phyloP scores from a whole-genome alignment of 179 eudicot species.

The Actinidia arguta region DNA sequence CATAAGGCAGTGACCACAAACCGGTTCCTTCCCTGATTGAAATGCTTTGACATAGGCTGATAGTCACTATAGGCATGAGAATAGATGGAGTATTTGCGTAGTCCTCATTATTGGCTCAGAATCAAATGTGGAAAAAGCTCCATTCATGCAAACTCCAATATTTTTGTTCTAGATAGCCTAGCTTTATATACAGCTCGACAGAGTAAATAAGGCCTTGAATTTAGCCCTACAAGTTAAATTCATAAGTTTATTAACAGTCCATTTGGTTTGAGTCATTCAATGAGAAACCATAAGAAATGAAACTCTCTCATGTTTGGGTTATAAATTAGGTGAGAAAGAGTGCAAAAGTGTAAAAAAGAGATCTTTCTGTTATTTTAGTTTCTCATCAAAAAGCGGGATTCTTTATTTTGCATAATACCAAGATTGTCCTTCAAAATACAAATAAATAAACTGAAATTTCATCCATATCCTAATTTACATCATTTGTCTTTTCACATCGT shows the following conservation, averaged over 20 bases:
- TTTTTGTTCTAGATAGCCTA: not conserved
- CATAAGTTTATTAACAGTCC: not conserved
- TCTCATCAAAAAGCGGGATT: no score
- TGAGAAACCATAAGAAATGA: not conserved
- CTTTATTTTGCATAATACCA: no score
- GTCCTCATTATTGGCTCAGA: not conserved
- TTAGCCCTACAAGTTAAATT: not conserved
- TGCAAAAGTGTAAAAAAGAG: no score
- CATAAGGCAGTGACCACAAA: not conserved
- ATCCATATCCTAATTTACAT: no score
- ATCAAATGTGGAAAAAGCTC: not conserved
- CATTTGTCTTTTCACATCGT: no score
- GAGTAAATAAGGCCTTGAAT: no score
- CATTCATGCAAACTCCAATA: constrained; percentile 1
- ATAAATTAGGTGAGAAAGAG: no score
- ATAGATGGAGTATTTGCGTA: not conserved
- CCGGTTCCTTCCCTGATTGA: not conserved
- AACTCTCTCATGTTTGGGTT: no score
- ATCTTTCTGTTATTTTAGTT: no score
- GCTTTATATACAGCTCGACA: not conserved
- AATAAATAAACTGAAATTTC: no score
- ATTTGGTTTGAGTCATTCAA: not conserved
- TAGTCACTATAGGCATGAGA: not conserved
- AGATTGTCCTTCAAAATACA: no score
- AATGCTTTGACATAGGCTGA: not conserved